Percentiles rank a stretch among this genome's conserved stretches.
phyloP scores from a whole-genome alignment of 1,139 yeast species.

The Yamadazyma siamensis region DNA sequence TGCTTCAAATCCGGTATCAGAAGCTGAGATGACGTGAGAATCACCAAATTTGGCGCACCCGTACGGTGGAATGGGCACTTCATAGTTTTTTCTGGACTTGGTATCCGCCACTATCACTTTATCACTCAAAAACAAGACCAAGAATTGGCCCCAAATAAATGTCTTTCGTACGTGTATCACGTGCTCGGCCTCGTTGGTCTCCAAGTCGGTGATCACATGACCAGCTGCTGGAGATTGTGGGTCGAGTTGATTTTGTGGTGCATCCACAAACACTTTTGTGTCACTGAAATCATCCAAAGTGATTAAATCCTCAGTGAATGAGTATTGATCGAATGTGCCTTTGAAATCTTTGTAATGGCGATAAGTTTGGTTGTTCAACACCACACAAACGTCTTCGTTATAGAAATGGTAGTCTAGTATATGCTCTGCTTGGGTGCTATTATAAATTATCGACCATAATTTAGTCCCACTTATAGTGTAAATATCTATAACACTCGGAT shows the following conservation, averaged over 20 bases:
- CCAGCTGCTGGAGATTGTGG: slow-evolving; percentile 1
- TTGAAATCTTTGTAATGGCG: slow-evolving; percentile 68
- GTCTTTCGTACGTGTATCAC: slow-evolving; percentile 22
- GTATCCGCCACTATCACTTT: slow-evolving; percentile 28
- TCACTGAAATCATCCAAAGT: slow-evolving; percentile 30
- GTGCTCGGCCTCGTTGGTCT: slow-evolving; percentile 30
- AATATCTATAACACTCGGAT: slow-evolving; percentile 42
- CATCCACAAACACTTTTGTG: not conserved
- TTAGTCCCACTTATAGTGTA: slow-evolving; percentile 53
- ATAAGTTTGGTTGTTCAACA: slow-evolving; percentile 53
- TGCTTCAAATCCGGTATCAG: slow-evolving; percentile 16
- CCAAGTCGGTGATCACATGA: slow-evolving; percentile 29
- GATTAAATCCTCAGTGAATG: slow-evolving; percentile 31
- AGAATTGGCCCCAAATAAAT: slow-evolving; percentile 23
- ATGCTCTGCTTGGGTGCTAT: slow-evolving; percentile 52
- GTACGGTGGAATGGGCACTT: slow-evolving; percentile 20
- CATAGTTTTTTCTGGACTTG: slow-evolving; percentile 21
- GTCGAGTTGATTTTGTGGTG: slow-evolving; percentile 1
- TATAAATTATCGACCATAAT: slow-evolving; percentile 47
- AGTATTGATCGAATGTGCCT: slow-evolving; percentile 57
- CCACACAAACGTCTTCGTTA: slow-evolving; percentile 60
- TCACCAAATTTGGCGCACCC: not conserved
- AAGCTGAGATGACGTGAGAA: slow-evolving; percentile 13
- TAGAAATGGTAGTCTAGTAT: slow-evolving; percentile 54
- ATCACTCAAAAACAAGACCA: slow-evolving; percentile 30